Evolutionary conservation across 306 rosid genomes (phyloP).

Genomic region (Geum urbanum): DNA sequence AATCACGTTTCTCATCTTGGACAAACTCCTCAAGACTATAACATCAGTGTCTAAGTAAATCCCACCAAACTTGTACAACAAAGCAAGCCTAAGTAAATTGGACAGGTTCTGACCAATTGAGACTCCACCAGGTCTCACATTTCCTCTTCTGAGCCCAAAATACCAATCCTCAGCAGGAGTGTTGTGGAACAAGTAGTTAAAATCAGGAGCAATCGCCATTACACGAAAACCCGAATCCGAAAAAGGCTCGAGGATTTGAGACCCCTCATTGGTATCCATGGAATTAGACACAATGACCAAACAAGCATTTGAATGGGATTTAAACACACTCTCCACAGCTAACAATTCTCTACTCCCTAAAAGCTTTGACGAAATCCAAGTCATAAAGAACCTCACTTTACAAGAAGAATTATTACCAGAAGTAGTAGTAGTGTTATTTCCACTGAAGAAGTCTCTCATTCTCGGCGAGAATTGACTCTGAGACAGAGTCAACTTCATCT

Average conservation of each 20-base stretch:
- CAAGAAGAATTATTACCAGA: conserved; percentile 35
- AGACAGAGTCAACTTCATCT: conserved; percentile 10
- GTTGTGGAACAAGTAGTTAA: conserved; percentile 48
- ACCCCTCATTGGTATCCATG: conserved; percentile 57
- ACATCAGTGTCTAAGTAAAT: conserved; percentile 68
- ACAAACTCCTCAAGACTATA: conserved; percentile 60
- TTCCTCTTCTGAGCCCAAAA: conserved; percentile 43
- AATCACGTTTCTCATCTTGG: conserved; percentile 60
- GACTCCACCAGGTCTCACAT: conserved; percentile 70
- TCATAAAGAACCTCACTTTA: conserved; percentile 69
- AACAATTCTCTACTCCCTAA: conserved; percentile 60
- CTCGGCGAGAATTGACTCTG: conserved; percentile 31
- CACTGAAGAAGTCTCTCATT: conserved; percentile 42
- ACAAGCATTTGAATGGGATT: conserved; percentile 62
- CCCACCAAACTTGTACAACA: conserved; percentile 78
- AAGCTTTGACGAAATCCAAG: conserved; percentile 74
- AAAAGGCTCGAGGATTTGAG: conserved; percentile 47
- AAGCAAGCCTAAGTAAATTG: conserved; percentile 65
- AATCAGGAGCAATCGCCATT: conserved; percentile 67
- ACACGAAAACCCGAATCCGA: conserved; percentile 39
- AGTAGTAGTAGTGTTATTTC: too few species aligned
- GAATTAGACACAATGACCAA: conserved; percentile 69
- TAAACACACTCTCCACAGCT: conserved; percentile 73
- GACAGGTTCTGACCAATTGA: conserved; percentile 89
- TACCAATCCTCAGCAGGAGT: conserved; percentile 78